These are phyloP conservation scores for Bacterosira constricta DNA, from an alignment of 108 stramenopile species.

Conservation along the genomic window DNA sequence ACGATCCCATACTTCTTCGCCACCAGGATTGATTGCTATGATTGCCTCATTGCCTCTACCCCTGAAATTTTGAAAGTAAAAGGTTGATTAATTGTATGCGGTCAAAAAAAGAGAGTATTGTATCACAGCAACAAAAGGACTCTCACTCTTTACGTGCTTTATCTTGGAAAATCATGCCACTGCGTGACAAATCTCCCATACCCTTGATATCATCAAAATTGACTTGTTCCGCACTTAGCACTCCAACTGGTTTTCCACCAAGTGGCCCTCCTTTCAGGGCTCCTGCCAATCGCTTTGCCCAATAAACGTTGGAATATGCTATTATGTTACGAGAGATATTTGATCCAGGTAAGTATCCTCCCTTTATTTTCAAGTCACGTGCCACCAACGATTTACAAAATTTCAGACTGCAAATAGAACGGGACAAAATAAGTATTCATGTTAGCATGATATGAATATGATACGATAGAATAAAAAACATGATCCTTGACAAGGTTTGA, in stretches of 20 bases:
- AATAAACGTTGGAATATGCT: slow-evolving; percentile 87
- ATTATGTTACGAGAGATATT: slow-evolving; percentile 80
- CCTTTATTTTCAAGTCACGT: slow-evolving; percentile 72
- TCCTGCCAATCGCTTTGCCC: slow-evolving; percentile 81
- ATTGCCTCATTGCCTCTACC: slow-evolving; percentile 63
- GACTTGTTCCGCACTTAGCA: slow-evolving; percentile 79
- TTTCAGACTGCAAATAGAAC: slow-evolving; percentile 55
- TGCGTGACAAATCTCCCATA: slow-evolving; percentile 61
- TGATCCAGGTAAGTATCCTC: slow-evolving; percentile 88
- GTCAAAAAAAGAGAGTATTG: neutral
- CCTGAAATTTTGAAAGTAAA: neutral
- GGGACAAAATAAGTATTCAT: no score
- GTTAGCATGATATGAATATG: neutral
- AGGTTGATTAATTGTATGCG: neutral
- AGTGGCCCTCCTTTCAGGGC: slow-evolving; percentile 56
- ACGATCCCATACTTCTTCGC: slow-evolving; percentile 79
- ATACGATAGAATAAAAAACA: no score
- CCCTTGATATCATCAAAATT: slow-evolving; percentile 56
- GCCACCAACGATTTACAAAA: slow-evolving; percentile 78
- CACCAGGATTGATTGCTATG: slow-evolving; percentile 85
- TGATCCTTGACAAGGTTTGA: no score
- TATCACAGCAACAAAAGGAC: neutral
- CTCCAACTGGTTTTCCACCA: slow-evolving; percentile 70
- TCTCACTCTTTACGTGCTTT: slow-evolving; percentile 18
- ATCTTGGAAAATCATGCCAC: slow-evolving; percentile 37